Percentiles rank a stretch among this genome's conserved stretches.
Evolutionary conservation across 2,329 filamentous ascomycete genomes (phyloP).

Genomic region (Diaporthe citriasiana): DNA sequence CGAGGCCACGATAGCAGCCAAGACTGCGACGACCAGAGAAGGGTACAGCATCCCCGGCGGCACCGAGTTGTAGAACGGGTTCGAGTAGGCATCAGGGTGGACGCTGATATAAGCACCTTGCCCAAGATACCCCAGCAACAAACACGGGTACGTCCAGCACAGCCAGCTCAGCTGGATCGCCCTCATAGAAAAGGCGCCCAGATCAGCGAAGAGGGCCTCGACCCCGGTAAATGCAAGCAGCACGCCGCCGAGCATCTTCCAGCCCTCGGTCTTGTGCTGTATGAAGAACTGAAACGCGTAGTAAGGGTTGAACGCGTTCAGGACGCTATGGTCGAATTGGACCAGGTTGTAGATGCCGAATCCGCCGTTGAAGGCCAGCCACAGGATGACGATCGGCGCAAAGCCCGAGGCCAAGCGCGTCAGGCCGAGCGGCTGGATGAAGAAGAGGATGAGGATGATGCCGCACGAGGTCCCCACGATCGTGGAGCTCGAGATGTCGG

Average conservation of each 20-base stretch:
- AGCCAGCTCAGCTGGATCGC: constrained; percentile 82
- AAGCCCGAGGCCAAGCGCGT: constrained; percentile 70
- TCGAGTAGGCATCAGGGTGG: constrained; percentile 69
- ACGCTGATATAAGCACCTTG: constrained; percentile 79
- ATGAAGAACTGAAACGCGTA: constrained; percentile 73
- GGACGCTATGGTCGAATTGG: constrained; percentile 64
- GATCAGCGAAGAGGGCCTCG: constrained; percentile 81
- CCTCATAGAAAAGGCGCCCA: constrained; percentile 78
- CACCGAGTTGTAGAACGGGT: constrained; percentile 80
- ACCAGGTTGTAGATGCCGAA: constrained; percentile 74
- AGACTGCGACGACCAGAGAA: constrained; percentile 75
- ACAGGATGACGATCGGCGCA: constrained; percentile 75
- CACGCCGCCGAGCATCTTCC: constrained; percentile 77
- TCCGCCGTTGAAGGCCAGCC: constrained; percentile 72
- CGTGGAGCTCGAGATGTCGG: constrained; percentile 66
- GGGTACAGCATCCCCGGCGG: constrained; percentile 77
- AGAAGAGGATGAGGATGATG: constrained; percentile 73
- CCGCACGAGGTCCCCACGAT: constrained; percentile 75
- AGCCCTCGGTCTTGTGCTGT: constrained; percentile 70
- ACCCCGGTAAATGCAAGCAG: constrained; percentile 81
- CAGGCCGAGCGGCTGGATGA: constrained; percentile 74
- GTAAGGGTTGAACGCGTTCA: constrained; percentile 69
- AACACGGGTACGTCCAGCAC: constrained; percentile 74
- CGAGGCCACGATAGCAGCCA: constrained; percentile 80
- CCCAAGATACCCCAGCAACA: constrained; percentile 74